Evolutionary conservation across 805 yeast genomes (phyloP), one percentile per base, ranked within the genome.

Genomic region (Maudiozyma saulgeensis): DNA sequence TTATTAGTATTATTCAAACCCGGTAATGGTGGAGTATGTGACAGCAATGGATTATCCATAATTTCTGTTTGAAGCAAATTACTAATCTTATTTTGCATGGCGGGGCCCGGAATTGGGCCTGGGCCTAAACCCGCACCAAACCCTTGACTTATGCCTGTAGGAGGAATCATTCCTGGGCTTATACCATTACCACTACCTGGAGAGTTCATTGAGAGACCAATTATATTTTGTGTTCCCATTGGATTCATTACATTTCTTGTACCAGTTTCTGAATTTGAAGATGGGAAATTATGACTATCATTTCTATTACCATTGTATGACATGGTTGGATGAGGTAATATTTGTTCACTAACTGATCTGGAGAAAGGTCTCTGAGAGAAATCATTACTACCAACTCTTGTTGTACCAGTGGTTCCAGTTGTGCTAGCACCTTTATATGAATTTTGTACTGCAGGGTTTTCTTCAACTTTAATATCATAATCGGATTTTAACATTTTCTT

Each of bases 401-500:
- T 31, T 31, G 45, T 28, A 19, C n/a, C 23, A 21, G 44, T 41
- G 11, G 34, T 11, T 41, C 23, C 23, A 21, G 26, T 39, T 18
- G 42, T 11, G 21, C 28, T 23, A n/a, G 1, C 6, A 9, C 26
- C 15, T 39, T 19, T 19, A 45, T 45, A 16, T 25, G 41, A 34
- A 15, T 21, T 19, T 23, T 39, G 26, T 19, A 16, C 41, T 23
- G 16, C 12, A 3, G 44, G 45, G 11, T 35, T 26, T 18, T 42
- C 28, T 23, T 44, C 34, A 18, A 39, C 42, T 23, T 39, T 39
- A 23, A 43, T 43, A 11, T 44, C 44, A 26, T 49, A 47, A 25
- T 49, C 52, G 28, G 34, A 37, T 41, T 53, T 51, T 8, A 59
- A 48, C 52, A 60, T 55, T 38, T 53, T 57, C 41, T 48, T 49